Evolutionary conservation across 2,329 filamentous ascomycete genomes (phyloP).

Genomic region (Diaporthe longicolla): DNA sequence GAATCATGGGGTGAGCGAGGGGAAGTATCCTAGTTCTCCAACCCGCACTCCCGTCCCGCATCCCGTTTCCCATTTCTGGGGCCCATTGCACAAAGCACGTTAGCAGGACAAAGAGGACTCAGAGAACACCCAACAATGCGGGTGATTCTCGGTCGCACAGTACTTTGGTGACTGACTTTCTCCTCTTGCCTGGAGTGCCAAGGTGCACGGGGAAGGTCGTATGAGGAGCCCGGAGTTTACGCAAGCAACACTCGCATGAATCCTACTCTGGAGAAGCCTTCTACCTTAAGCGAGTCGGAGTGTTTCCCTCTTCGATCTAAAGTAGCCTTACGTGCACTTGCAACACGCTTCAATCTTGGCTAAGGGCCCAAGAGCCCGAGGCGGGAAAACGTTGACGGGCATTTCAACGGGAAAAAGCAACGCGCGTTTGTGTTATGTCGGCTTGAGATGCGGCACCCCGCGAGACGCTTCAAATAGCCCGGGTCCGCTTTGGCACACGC

Average conservation of each 20-base stretch:
- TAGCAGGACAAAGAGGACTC: neutral
- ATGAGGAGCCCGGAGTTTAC: slow-evolving; percentile 9
- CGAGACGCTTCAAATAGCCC: neutral
- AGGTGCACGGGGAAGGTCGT: slow-evolving; percentile 17
- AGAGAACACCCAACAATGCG: neutral
- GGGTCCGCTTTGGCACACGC: slow-evolving; percentile 2
- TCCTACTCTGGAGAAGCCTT: neutral
- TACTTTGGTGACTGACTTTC: slow-evolving; percentile 1
- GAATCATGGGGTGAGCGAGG: slow-evolving; percentile 12
- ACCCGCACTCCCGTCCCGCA: slow-evolving; percentile 28
- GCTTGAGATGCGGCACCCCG: neutral
- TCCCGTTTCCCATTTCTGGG: slow-evolving; percentile 9
- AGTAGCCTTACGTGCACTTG: slow-evolving; percentile 10
- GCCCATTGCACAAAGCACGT: slow-evolving; percentile 4
- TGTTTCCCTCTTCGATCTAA: slow-evolving; percentile 11
- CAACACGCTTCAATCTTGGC: slow-evolving; percentile 13
- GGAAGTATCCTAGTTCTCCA: slow-evolving; percentile 14
- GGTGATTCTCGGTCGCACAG: slow-evolving; percentile 27
- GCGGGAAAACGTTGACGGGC: slow-evolving; percentile 9
- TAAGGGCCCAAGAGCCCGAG: slow-evolving; percentile 10
- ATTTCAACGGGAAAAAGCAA: slow-evolving; percentile 9
- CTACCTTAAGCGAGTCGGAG: slow-evolving; percentile 11
- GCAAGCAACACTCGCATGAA: slow-evolving; percentile 31
- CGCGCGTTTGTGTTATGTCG: slow-evolving; percentile 21
- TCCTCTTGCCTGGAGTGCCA: slow-evolving; percentile 1